Evolutionary conservation across 352 stramenopile species (phyloP).

Genomic region (Achlya hypogyna): DNA sequence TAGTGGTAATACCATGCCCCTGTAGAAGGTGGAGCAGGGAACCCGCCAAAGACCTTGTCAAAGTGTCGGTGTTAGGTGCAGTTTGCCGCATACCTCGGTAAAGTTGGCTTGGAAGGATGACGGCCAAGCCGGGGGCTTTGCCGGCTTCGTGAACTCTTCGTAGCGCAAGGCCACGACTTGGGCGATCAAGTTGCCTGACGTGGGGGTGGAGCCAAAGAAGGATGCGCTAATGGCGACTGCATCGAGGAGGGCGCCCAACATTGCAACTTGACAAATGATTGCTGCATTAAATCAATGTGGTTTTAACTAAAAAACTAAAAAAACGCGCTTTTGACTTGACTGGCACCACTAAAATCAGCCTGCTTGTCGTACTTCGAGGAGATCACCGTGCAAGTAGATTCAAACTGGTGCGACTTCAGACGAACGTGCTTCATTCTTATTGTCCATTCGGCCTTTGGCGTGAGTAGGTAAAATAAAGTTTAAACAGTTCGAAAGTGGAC

Average conservation of each 20-base stretch:
- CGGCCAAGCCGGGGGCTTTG: neutral
- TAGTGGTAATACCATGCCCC: conserved; percentile 8
- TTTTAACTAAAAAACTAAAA: too few relatives aligned
- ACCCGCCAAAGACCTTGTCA: neutral
- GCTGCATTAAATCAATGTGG: neutral
- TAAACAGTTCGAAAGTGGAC: too few relatives aligned
- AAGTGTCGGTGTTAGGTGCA: neutral
- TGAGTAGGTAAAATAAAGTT: too few relatives aligned
- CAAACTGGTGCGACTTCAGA: too few relatives aligned
- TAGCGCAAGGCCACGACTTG: neutral
- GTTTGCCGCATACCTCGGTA: neutral
- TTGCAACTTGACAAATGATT: neutral
- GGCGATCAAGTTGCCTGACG: neutral
- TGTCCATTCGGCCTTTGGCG: too few relatives aligned
- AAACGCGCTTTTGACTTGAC: too few relatives aligned
- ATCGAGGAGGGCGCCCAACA: neutral
- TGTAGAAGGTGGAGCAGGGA: neutral
- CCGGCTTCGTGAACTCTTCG: neutral
- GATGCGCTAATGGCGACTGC: neutral
- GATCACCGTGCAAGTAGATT: too few relatives aligned
- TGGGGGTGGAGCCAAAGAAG: neutral
- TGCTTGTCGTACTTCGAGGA: too few relatives aligned
- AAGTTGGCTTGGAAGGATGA: neutral
- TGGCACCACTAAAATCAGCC: too few relatives aligned
- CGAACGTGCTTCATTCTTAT: too few relatives aligned